phyloP scores from a whole-genome alignment of 345 rosid species.

The Orychophragmus violaceus region DNA sequence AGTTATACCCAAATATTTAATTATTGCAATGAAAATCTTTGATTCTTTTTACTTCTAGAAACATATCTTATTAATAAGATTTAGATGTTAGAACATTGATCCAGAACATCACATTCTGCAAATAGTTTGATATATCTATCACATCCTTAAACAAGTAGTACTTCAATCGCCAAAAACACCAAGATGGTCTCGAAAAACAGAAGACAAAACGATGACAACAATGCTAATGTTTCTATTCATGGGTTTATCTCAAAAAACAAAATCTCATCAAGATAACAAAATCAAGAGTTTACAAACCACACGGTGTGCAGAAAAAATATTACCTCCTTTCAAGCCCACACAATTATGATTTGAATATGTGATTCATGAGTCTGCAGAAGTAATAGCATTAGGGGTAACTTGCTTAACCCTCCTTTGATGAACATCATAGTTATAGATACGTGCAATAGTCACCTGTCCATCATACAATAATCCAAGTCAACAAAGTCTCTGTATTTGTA shows the following conservation, averaged over 20 bases:
- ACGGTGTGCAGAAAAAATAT: neutral
- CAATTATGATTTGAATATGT: neutral
- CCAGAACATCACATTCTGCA: neutral
- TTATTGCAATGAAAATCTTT: neutral
- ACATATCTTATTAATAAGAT: neutral
- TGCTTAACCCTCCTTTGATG: constrained; percentile 73
- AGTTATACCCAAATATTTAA: neutral
- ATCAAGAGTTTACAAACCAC: neutral
- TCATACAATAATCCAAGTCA: neutral
- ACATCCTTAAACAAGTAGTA: constrained; percentile 11
- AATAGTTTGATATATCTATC: constrained; percentile 10
- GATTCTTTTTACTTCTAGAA: neutral
- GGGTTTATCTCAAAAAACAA: neutral
- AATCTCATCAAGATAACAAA: constrained; percentile 4
- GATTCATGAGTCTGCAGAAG: constrained; percentile 38
- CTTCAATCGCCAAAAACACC: neutral
- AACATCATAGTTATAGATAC: constrained; percentile 88
- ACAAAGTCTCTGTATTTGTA: neutral
- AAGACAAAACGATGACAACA: constrained; percentile 1
- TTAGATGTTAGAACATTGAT: neutral
- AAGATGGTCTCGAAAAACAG: constrained; percentile 1
- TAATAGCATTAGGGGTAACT: constrained; percentile 36
- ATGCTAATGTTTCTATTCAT: constrained; percentile 9
- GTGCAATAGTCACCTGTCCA: constrained; percentile 75
- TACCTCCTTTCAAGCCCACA: neutral